A percentile compares a stretch with the other conserved stretches of the same genome.
phyloP scores from a whole-genome alignment of 371 early-diverging fungal species.

The Actinomortierella ambigua region DNA sequence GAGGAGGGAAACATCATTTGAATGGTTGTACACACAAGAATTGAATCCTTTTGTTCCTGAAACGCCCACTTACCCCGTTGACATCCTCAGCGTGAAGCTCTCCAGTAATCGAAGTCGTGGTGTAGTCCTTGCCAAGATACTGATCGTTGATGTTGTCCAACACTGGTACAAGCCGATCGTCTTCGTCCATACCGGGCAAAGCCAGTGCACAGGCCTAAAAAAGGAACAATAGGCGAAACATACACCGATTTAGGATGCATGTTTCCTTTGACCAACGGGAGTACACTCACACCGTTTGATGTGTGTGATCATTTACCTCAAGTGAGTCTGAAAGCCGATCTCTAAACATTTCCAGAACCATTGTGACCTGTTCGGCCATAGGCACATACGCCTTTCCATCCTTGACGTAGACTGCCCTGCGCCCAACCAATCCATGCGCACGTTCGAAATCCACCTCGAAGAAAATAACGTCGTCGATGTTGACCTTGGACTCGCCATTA shows the following conservation, averaged over 20 bases:
- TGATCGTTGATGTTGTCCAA: conserved; percentile 87
- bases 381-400: conserved; percentile 89
- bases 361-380: conserved; percentile 67
- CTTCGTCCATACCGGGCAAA: conserved; percentile 91
- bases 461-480: conserved; percentile 45
- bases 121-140: conserved; percentile 70
- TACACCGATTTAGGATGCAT: not conserved
- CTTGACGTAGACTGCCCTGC: conserved; percentile 73
- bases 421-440: conserved; percentile 76
- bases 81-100: conserved; percentile 67
- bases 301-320: no score
- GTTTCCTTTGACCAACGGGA: no score
- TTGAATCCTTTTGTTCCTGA: not conserved
- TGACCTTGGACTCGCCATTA: no score
- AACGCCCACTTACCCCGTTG: conserved; percentile 57
- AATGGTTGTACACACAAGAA: not conserved
- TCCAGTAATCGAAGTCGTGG: conserved; percentile 52
- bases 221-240: conserved; percentile 6
- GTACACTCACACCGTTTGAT: no score
- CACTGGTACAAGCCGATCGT: conserved; percentile 89
- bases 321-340: conserved; percentile 60
- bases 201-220: conserved; percentile 67
- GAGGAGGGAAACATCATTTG: not conserved
- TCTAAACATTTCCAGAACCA: conserved; percentile 84
- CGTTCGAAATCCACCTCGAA: conserved; percentile 87